Percentiles rank a stretch among this genome's conserved stretches.
phyloP scores from a whole-genome alignment of 2,329 filamentous ascomycete genomes.

The Aspergillus ruber region DNA sequence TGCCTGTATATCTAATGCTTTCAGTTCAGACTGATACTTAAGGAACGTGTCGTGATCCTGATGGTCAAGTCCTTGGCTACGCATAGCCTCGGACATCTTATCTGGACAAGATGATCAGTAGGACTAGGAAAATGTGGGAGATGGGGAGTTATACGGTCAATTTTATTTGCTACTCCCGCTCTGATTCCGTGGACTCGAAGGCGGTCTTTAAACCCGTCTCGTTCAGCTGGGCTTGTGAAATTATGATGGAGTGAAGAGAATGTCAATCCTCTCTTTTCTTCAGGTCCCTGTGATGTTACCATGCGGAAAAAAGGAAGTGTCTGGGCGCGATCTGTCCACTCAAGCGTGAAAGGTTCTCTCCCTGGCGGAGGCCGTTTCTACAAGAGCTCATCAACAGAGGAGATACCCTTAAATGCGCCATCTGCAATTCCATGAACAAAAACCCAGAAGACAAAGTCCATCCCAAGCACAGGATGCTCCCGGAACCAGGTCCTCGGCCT shows the following conservation, averaged over 20 bases:
- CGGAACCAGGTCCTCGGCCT: not conserved
- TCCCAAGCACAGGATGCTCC: not conserved
- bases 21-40: slow-evolving; percentile 15
- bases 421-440: not conserved
- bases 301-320: not conserved
- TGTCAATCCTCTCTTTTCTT: not conserved
- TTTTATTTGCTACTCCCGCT: not conserved
- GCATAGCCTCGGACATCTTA: slow-evolving; percentile 7
- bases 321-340: not conserved
- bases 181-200: slow-evolving; percentile 1
- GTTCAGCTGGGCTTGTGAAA: not conserved
- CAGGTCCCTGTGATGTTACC: not conserved
- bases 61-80: slow-evolving; percentile 13
- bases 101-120: not conserved
- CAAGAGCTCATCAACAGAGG: not conserved
- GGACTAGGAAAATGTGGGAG: not conserved
- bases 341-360: not conserved
- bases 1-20: slow-evolving; percentile 15
- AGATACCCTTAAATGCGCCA: not conserved
- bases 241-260: not conserved
- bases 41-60: slow-evolving; percentile 12
- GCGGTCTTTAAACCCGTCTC: slow-evolving; percentile 1
- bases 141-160: not conserved
- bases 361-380: not conserved
- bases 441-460: not conserved